Conservation (phyloP, 108 stramenopile species). For the Discostella pseudostelligera region DNA sequence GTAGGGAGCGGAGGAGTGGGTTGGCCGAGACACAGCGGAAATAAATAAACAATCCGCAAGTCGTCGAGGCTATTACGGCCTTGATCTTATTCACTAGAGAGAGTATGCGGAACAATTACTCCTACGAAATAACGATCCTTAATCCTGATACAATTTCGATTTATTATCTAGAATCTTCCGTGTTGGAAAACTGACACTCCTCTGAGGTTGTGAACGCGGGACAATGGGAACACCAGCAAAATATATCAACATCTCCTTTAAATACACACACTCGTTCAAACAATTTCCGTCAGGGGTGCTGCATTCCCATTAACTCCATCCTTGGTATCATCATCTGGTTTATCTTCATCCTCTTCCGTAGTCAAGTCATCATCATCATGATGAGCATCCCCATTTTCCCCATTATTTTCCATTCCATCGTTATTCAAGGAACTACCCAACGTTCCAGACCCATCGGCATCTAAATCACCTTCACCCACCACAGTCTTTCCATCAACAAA, state of each 20-base stretch:
- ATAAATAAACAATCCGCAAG: background rate
- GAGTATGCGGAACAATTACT: too few species aligned
- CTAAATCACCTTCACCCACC: conserved; percentile 10
- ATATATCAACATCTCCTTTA: too few species aligned
- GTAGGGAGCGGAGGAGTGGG: conserved; percentile 9
- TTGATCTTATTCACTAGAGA: background rate
- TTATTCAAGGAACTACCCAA: background rate
- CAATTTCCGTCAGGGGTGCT: background rate
- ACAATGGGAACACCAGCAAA: too few species aligned
- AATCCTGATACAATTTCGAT: background rate
- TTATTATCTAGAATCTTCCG: background rate
- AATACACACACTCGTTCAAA: background rate
- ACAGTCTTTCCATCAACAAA: background rate
- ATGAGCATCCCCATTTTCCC: background rate
- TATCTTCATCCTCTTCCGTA: background rate
- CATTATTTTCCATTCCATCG: background rate
- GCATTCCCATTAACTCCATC: too few species aligned
- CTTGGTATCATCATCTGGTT: too few species aligned
- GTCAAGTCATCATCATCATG: conserved; percentile 2
- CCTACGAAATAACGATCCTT: background rate
- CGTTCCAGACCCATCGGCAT: conserved; percentile 13
- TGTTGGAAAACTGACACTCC: too few species aligned
- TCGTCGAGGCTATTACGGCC: background rate
- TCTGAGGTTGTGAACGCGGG: too few species aligned
- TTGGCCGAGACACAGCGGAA: background rate